These are phyloP conservation scores for Peniophora sp. DNA, from an alignment of 1,284 basidiomycete species.

Conservation along the genomic window DNA sequence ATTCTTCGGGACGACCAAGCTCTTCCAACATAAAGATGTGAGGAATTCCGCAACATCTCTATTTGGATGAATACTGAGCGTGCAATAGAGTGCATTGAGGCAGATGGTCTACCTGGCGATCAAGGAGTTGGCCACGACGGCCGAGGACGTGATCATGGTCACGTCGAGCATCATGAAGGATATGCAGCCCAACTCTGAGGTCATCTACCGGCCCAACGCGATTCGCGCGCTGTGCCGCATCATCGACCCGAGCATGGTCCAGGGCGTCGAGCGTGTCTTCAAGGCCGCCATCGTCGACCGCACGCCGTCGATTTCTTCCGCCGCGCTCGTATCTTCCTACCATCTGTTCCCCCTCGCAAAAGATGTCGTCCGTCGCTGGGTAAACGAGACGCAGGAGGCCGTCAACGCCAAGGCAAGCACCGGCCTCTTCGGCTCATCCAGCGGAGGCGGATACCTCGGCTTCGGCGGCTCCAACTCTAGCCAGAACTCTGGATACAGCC, in stretches of 20 bases:
- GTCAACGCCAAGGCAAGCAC: conserved; percentile 83
- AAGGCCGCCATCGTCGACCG: conserved; percentile 99
- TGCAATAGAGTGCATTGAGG: conserved; percentile 76
- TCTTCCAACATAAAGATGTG: conserved; percentile 99
- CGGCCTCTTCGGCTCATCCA: conserved; percentile 50
- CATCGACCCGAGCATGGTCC: conserved; percentile 96
- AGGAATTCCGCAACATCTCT: conserved; percentile 27
- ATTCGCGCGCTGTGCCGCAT: conserved; percentile 95
- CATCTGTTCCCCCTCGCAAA: conserved; percentile 92
- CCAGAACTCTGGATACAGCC: conserved; percentile 56
- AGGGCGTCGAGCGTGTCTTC: conserved; percentile 98
- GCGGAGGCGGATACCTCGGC: conserved; percentile 46
- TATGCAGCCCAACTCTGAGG: conserved; percentile 98
- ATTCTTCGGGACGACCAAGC: conserved; percentile 98
- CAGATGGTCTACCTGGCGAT: conserved; percentile 99
- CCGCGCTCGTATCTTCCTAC: conserved; percentile 94
- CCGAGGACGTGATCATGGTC: conserved; percentile 99
- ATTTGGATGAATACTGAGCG: not conserved
- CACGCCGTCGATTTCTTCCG: conserved; percentile 92
- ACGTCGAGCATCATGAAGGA: conserved; percentile 99
- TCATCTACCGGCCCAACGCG: conserved; percentile 97
- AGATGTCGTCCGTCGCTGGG: conserved; percentile 96
- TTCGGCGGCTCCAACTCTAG: conserved; percentile 45
- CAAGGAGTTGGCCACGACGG: conserved; percentile 94
- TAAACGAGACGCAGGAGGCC: conserved; percentile 96